phyloP scores from a whole-genome alignment of 768 basidiomycete species.

The Naganishia randhawae region DNA sequence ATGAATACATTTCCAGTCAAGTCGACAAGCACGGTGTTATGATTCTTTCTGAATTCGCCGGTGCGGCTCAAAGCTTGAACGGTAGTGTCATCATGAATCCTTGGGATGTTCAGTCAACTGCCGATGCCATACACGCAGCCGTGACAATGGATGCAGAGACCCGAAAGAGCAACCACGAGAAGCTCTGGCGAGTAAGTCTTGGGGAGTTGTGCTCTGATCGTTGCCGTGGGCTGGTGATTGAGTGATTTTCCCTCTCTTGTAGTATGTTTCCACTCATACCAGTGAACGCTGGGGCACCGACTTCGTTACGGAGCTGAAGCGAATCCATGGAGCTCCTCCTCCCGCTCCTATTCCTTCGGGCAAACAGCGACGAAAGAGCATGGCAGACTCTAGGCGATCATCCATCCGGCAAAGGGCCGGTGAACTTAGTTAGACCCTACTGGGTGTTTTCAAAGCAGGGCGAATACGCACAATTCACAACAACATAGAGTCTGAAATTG shows the following conservation, averaged over 20 bases:
- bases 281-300: constrained; percentile 49
- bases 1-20: constrained; percentile 96
- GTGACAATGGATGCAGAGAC: constrained; percentile 79
- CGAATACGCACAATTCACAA: neutral
- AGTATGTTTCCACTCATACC: constrained; percentile 51
- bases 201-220: no score
- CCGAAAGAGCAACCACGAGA: constrained; percentile 87
- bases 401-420: neutral
- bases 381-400: constrained; percentile 16
- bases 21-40: constrained; percentile 88
- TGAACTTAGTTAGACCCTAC: constrained; percentile 5
- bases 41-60: constrained; percentile 98
- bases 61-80: constrained; percentile 91
- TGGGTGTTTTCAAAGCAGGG: neutral
- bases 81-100: constrained; percentile 97
- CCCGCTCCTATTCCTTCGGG: constrained; percentile 16
- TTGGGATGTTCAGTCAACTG: constrained; percentile 92
- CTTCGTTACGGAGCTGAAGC: constrained; percentile 45
- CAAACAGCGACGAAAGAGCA: constrained; percentile 24
- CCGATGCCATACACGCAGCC: constrained; percentile 93
- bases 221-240: neutral
- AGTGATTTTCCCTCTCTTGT: neutral
- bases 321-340: constrained; percentile 31
- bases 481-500: neutral
- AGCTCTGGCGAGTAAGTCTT: constrained; percentile 71